Evolutionary conservation across 306 rosid genomes (phyloP).

Genomic region (Sesbania bispinosa): DNA sequence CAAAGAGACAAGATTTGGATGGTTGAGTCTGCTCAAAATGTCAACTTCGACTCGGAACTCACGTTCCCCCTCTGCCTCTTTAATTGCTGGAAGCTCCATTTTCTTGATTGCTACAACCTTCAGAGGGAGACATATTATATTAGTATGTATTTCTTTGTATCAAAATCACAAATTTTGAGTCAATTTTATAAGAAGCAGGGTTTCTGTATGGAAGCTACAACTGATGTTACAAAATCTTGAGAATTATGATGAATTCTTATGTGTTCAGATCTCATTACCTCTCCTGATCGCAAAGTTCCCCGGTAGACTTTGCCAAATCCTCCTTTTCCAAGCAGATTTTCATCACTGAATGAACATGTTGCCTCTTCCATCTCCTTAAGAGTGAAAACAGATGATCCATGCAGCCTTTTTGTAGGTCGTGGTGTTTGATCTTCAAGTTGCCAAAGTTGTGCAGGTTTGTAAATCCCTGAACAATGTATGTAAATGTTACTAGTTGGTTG

Average conservation of each 20-base stretch:
- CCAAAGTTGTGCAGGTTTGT: constrained; percentile 77
- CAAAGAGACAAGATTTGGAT: constrained; percentile 88
- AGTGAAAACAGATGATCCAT: constrained; percentile 74
- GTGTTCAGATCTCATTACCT: constrained; percentile 42
- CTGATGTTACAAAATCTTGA: neutral
- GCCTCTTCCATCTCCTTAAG: constrained; percentile 95
- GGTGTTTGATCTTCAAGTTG: constrained; percentile 69
- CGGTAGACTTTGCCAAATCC: constrained; percentile 89
- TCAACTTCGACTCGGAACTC: constrained; percentile 94
- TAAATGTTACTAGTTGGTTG: neutral
- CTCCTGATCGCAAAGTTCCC: constrained; percentile 77
- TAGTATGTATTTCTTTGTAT: constrained; percentile 25
- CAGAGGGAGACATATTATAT: constrained; percentile 21
- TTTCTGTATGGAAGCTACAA: neutral
- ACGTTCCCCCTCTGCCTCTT: constrained; percentile 83
- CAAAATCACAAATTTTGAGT: neutral
- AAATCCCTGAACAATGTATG: constrained; percentile 58
- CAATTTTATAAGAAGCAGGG: constrained; percentile 4
- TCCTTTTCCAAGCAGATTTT: constrained; percentile 84
- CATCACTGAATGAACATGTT: constrained; percentile 78
- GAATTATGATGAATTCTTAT: neutral
- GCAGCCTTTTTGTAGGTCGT: constrained; percentile 57
- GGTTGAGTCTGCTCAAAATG: constrained; percentile 88
- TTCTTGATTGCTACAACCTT: constrained; percentile 93
- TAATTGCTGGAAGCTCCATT: constrained; percentile 83